Base-by-base conservation (phyloP, 1,139 yeast species). In the Pneumocystis wakefieldiae region DNA sequence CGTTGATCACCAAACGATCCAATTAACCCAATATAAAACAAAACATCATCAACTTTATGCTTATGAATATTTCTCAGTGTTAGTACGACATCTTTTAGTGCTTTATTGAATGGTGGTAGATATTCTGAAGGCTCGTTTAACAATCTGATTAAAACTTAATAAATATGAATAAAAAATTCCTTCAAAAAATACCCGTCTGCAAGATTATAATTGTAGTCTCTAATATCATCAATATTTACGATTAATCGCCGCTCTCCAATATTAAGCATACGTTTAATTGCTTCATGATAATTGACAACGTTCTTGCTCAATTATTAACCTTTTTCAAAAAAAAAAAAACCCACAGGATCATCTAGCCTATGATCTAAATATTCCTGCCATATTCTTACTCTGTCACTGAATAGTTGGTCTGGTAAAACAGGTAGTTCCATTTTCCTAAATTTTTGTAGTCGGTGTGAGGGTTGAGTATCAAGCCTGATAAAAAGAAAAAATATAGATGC, bases 1-100 rank as follows among this genome's bases (percentile, higher is more conserved):
- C 86, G 81, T 71, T 90, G 91, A 65, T 84, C 83, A 64, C 98
- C 98, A 74, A 92, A 90, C 0, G 97, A 85, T 61, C 99, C 99
- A 69, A 82, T 83, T 75, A 92, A 90, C 0, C 94, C 86, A 17
- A 92, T 76, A 70, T 86, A 85, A 72, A 86, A 88, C 66, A 81
- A 83, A 66, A 85, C 85, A 68, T 82, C 81, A 65, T 81, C 84
- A 60, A 85, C 75, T 36, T 79, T 78, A 64, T 74, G 76, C 1
- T 70, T 67, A 60, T 78, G 74, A 5, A 74, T 73, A 62, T 76
- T 76, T 38, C 75, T 70, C 35, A 73, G 77, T 74, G 67, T 83
- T 68, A 83, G 77, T 15, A 87, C 87, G n/a, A 87, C 80, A 67
- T 90, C 96, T 67, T 87, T 80, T 62, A 92, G 77, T 0, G 97